Evolutionary conservation across 2,329 filamentous ascomycete genomes (phyloP), one percentile per base, ranked within the genome.

Genomic region (Zymoseptoria tritici): DNA sequence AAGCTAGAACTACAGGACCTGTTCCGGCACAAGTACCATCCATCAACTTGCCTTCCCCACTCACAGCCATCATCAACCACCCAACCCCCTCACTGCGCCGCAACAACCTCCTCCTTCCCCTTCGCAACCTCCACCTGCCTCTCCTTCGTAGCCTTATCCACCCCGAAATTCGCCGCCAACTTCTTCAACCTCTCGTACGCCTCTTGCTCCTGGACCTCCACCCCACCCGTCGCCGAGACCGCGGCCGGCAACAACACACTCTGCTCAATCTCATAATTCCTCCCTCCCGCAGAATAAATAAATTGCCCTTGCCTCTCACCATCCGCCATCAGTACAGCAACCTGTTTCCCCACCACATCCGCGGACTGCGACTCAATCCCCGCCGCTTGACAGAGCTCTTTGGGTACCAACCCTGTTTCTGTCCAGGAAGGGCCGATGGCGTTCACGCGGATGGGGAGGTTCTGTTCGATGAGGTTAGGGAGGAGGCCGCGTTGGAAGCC

Each of bases 391-490:
- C 81, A 70, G 19, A 78, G 20, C 0, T 58, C 66, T 31, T 71
- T 64, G 0, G 80, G 77, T 1, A 83, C 68, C 0, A 84, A 74
- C 11, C 73, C 76, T 16, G 80, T 81, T 2, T 75, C 71, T 0
- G 83, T 84, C 82, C 82, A 85, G 29, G 75, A 79, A 1, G 83
- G 82, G 1, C 80, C 77, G 20, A 85, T 71, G 5, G 75, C 78
- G 72, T 86, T 86, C 55, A 85, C 68, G 13, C 83, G 79, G 51
- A 85, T 78, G 1, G 80, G 78, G 1, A 80, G 61, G 4, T 51
- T 58, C 20, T 51, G 57, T 16, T 19, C 67, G 61, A 9, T 74
- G 65, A 11, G 63, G 3, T 77, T 69, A 2, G 72, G 70, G 1
- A 76, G 68, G 9, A 83, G 70, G 2, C 79, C 78, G 26, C 82